These are phyloP conservation scores for Hericium coralloides DNA, from an alignment of 768 basidiomycete species.

Conservation along the genomic window DNA sequence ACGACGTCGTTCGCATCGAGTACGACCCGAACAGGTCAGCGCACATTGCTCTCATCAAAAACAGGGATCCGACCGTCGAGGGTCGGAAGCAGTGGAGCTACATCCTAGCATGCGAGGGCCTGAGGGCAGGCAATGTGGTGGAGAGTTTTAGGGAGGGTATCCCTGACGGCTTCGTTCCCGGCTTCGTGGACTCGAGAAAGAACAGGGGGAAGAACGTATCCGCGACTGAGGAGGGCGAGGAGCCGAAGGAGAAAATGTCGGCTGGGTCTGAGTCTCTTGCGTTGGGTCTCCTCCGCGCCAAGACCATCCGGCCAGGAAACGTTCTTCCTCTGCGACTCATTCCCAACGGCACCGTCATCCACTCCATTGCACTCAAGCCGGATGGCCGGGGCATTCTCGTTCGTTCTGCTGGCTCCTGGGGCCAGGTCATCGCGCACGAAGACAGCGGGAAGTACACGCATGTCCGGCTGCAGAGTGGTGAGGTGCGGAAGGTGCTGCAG, in stretches of 20 bases:
- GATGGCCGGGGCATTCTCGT: constrained; percentile 74
- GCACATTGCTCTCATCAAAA: constrained; percentile 85
- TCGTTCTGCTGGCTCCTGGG: constrained; percentile 84
- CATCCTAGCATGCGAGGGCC: constrained; percentile 85
- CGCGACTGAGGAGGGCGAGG: constrained; percentile 3
- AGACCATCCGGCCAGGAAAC: constrained; percentile 85
- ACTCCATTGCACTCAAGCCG: constrained; percentile 73
- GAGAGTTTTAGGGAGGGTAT: constrained; percentile 82
- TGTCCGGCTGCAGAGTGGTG: constrained; percentile 85
- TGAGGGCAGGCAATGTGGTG: constrained; percentile 82
- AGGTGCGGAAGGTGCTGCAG: constrained; percentile 77
- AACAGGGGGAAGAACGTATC: constrained; percentile 16
- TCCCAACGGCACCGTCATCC: constrained; percentile 85
- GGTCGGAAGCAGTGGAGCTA: constrained; percentile 71
- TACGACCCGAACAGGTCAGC: constrained; percentile 93
- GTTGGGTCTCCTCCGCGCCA: constrained; percentile 73
- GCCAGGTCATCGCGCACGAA: constrained; percentile 72
- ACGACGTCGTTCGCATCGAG: constrained; percentile 90
- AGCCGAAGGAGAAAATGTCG: constrained; percentile 15
- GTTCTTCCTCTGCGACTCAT: constrained; percentile 88
- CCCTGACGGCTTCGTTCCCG: constrained; percentile 61
- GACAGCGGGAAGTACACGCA: constrained; percentile 65
- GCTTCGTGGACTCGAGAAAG: constrained; percentile 22
- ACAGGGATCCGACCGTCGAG: constrained; percentile 42
- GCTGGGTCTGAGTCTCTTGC: constrained; percentile 56